Evolutionary conservation across 345 rosid genomes (phyloP), one percentile per base, ranked within the genome.

Genomic region (Sonneratia alba): DNA sequence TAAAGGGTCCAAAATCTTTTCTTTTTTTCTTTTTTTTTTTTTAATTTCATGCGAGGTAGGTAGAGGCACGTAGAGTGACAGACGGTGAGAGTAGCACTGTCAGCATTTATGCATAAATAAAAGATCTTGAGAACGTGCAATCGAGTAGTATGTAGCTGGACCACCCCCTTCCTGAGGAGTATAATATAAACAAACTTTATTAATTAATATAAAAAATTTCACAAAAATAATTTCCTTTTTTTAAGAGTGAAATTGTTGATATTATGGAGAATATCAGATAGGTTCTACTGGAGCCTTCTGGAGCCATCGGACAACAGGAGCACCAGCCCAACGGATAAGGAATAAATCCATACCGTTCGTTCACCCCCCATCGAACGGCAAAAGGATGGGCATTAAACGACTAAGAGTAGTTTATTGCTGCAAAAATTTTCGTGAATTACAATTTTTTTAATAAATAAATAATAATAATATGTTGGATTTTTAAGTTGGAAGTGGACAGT

Each of bases 71-170:
- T 27, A 27, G 32, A 27, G 78, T 71, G 56, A 78, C 77, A 74
- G 79, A 19, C 78, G 18, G 80, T 70, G 8, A 68, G 57, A 15
- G 13, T 59, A 59, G 22, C 34, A 8, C 47, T 66, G 24, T 51
- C 70, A 64, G 76, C 64, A 63, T 32, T 55, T 40, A 34, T 18
- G 12, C 15, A 3, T 66, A 16, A 34, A 49, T 12, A 37, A n/a
- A 38, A 68, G 38, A 45, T 24, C 13, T 6, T 8, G 43, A 72
- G 80, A 75, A 77, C 83, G 85, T 82, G 85, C 81, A 9, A 72
- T 38, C 74, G 43, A 53, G 76, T 75, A 55, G 56, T 19, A 71
- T n/a, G 36, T 24, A 68, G 79, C 79, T 72, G 76, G 75, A 72
- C 62, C 64, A 8, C 14, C 64, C 64, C 32, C 32, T 24, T 59